Evolutionary conservation across 371 early-diverging fungal genomes (phyloP).

Genomic region (Enterocytospora artemiae): DNA sequence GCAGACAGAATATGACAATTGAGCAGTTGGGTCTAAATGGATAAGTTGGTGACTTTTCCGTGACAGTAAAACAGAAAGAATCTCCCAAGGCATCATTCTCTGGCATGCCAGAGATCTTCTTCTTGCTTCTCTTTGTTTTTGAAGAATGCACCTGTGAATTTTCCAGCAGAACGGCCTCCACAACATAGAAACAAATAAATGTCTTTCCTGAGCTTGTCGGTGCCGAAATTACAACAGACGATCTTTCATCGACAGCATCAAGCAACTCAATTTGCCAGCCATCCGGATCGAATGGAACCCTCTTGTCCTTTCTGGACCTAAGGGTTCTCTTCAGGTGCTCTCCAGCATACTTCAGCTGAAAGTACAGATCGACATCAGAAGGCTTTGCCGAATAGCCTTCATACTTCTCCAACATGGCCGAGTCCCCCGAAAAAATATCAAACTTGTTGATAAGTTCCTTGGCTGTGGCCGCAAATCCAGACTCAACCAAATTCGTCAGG

Average conservation of each 20-base stretch:
- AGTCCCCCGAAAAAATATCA: constrained; percentile 7
- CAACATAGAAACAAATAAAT: constrained; percentile 63
- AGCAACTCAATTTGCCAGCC: constrained; percentile 60
- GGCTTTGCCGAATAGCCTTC: constrained; percentile 31
- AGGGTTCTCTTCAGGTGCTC: constrained; percentile 55
- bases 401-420: too few relatives aligned
- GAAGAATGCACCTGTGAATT: background rate
- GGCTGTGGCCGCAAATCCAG: constrained; percentile 54
- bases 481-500: constrained; percentile 41
- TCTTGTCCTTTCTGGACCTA: constrained; percentile 53
- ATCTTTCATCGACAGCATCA: constrained; percentile 58
- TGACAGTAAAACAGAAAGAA: background rate
- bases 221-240: constrained; percentile 60
- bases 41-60: background rate
- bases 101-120: background rate
- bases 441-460: constrained; percentile 49
- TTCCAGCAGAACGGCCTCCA: constrained; percentile 60
- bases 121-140: background rate
- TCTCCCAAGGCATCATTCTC: background rate
- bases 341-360: constrained; percentile 56
- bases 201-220: constrained; percentile 63
- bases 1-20: constrained; percentile 60
- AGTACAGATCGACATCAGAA: constrained; percentile 57
- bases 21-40: constrained; percentile 35
- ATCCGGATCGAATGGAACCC: constrained; percentile 61